Base-by-base conservation (phyloP, 1,284 basidiomycete genomes). In the Apiotrichum domesticum region DNA sequence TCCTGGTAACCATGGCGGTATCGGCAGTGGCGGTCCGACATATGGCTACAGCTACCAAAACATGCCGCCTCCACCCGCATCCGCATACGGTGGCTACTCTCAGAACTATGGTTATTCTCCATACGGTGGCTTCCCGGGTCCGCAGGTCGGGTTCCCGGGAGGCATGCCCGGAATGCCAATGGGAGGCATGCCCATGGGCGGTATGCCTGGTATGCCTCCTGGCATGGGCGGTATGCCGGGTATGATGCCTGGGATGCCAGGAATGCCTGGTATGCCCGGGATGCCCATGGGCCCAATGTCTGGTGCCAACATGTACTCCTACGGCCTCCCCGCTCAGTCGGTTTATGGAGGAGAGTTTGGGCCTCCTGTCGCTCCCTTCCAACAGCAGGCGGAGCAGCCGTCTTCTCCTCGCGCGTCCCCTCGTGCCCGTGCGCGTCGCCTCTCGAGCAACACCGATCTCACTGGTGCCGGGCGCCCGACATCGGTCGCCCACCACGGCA, bases 331-430 rank as follows among this genome's bases (percentile, higher is more conserved):
- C 4, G 56, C 70, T 4, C 70, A 72, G 50, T 70, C 68, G 3
- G 73, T 70, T 8, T 73, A 65, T 47, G 73, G 73, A 21, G 71
- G 67, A 40, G 66, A 73, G 49, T 73, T 72, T 54, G 72, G 73
- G 8, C 72, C 71, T 1, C 66, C 71, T 35, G 62, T 63, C n/a
- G 45, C 51, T 2, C 51, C 51, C 2, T 52, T 46, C 44, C 34
- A 32, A 40, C 47, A 40, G 35, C 33, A 44, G 32, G 9, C 41
- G 4, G 51, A 44, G 32, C 52, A 46, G 29, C 29, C 6, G 45
- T 49, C 47, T 2, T 46, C 50, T 4, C 49, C 45, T 2, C 44
- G 53, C 34, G 44, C 43, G 35, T 58, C 60, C 10, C 54, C 59
- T 1, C 21, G 32, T 4, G 37, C 45, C 33, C 56, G 59, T 35